Conservation (phyloP, 2,329 filamentous ascomycete species). For the Penicillium sp. region DNA sequence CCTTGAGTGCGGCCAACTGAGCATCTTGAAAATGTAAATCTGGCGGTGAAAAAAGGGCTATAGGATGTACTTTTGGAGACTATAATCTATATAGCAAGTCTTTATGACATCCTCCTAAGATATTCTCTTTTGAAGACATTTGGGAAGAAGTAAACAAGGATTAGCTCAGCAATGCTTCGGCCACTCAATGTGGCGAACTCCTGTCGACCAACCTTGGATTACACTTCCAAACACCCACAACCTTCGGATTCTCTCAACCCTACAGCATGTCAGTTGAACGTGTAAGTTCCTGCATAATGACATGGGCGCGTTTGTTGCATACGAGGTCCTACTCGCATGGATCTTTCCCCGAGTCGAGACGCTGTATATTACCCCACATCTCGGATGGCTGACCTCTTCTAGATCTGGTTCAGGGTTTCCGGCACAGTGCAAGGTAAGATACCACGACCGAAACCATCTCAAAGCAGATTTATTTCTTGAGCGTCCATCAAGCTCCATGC, state of each 20-base stretch:
- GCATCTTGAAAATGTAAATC: no score
- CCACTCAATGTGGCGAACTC: background rate
- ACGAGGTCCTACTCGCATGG: background rate
- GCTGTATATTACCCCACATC: background rate
- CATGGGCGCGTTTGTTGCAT: background rate
- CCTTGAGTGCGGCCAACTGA: no score
- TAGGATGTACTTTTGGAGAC: background rate
- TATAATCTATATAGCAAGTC: background rate
- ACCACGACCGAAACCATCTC: background rate
- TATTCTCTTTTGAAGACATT: background rate
- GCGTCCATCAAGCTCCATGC: no score
- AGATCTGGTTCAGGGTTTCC: constrained; percentile 53
- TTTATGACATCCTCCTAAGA: no score
- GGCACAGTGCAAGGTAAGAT: constrained; percentile 67
- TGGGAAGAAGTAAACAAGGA: background rate
- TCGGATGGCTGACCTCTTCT: constrained; percentile 7
- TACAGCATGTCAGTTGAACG: constrained; percentile 22
- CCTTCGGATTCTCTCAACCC: background rate
- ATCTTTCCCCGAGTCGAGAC: background rate
- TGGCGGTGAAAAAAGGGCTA: no score
- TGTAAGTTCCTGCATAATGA: constrained; percentile 2
- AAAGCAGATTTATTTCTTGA: no score
- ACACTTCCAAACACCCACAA: background rate
- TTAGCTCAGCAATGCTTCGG: constrained; percentile 9
- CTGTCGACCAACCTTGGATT: background rate